Conservation (phyloP, 2,329 filamentous ascomycete species). For the Microdochium nivale region DNA sequence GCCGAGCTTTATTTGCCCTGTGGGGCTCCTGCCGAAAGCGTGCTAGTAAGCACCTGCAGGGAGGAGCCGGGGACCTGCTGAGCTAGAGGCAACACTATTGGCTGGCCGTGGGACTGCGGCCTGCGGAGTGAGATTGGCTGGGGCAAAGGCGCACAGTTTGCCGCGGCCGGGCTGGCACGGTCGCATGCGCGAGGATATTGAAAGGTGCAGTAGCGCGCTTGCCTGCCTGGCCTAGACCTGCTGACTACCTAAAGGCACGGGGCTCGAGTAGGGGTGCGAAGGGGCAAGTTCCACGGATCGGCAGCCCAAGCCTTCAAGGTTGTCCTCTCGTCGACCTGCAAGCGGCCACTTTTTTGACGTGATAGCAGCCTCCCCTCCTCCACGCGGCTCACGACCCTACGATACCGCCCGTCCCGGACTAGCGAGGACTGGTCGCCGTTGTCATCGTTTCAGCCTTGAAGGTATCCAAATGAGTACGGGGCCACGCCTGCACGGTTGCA, state of each 20-base stretch:
- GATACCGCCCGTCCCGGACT: no score
- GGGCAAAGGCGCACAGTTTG: background rate
- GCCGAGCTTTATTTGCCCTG: background rate
- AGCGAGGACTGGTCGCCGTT: no score
- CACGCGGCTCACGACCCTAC: no score
- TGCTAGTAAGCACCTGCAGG: background rate
- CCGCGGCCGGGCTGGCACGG: background rate
- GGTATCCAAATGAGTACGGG: no score
- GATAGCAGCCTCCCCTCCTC: no score
- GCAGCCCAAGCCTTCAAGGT: no score
- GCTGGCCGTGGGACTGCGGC: background rate
- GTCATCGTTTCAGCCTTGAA: no score
- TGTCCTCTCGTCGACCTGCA: no score
- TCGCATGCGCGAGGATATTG: background rate
- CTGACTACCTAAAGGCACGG: background rate
- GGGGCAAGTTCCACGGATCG: background rate
- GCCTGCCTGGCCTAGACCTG: background rate
- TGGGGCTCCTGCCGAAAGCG: background rate
- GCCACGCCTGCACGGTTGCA: no score
- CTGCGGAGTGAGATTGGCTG: background rate
- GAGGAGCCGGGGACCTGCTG: background rate
- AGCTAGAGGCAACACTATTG: background rate
- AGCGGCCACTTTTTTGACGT: no score
- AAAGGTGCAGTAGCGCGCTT: background rate
- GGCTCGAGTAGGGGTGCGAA: background rate